phyloP scores from a whole-genome alignment of 257 asterid species.

The Ocimum tenuiflorum region DNA sequence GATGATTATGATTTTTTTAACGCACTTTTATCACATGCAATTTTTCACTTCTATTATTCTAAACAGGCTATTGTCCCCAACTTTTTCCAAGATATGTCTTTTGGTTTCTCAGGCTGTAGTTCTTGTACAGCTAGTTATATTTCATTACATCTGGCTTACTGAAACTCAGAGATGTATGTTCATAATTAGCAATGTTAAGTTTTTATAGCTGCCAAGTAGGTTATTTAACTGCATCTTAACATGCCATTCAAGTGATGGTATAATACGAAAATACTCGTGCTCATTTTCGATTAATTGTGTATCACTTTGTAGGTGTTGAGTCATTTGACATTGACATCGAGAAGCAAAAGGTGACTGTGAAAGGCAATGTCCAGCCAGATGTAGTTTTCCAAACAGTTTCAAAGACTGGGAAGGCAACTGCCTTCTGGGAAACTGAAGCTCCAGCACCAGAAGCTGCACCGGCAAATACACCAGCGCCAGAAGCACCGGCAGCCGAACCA shows the following conservation, averaged over 20 bases:
- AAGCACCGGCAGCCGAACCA: conserved; percentile 21
- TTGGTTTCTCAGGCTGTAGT: not conserved
- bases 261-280: too few relatives aligned
- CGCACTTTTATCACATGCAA: not conserved
- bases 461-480: conserved; percentile 19
- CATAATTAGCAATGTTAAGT: not conserved
- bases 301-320: conserved; percentile 56
- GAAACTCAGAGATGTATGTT: not conserved
- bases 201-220: not conserved
- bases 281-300: not conserved
- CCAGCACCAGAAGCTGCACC: conserved; percentile 29
- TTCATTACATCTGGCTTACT: not conserved
- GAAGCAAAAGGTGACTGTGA: conserved; percentile 84
- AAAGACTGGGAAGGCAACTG: conserved; percentile 80
- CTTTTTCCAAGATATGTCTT: not conserved
- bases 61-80: too few relatives aligned
- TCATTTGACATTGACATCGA: conserved; percentile 66
- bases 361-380: conserved; percentile 67
- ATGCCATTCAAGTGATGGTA: too few relatives aligned
- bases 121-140: not conserved
- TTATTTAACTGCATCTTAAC: not conserved
- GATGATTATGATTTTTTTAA: not conserved
- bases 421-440: conserved; percentile 78
- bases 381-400: conserved; percentile 77
- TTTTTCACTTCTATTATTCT: not conserved